A percentile compares a stretch with the other conserved stretches of the same genome.
These are phyloP conservation scores for Xylaria palmicola DNA, from an alignment of 495 filamentous ascomycete genomes.

Conservation along the genomic window DNA sequence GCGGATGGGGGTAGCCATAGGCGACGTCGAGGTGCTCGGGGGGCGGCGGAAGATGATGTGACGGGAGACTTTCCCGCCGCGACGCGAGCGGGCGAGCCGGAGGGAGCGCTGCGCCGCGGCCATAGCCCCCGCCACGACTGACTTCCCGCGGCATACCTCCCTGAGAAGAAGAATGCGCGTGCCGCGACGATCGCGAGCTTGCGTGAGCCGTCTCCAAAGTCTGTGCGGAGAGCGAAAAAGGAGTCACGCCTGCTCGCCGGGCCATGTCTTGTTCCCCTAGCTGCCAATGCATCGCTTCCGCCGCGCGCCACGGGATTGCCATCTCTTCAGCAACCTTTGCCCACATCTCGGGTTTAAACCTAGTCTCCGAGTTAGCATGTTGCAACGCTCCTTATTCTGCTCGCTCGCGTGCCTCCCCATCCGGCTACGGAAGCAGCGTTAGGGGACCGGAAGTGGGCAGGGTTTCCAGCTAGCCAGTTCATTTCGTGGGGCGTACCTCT, in stretches of 20 bases:
- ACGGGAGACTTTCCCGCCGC: slow-evolving; percentile 46
- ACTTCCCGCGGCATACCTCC: slow-evolving; percentile 42
- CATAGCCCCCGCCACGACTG: slow-evolving; percentile 34
- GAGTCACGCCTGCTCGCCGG: slow-evolving; percentile 77
- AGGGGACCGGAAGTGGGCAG: neutral
- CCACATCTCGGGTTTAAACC: slow-evolving; percentile 98
- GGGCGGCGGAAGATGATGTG: slow-evolving; percentile 32
- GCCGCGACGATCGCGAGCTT: slow-evolving; percentile 36
- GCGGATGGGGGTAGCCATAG: slow-evolving; percentile 30
- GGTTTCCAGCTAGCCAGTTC: neutral
- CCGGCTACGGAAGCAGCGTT: neutral
- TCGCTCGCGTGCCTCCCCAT: neutral
- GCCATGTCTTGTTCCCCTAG: slow-evolving; percentile 93
- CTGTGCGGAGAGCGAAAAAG: slow-evolving; percentile 67
- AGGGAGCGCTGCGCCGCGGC: slow-evolving; percentile 23
- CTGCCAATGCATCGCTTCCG: slow-evolving; percentile 98
- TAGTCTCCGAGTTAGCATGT: slow-evolving; percentile 36
- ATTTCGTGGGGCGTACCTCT: slow-evolving; percentile 67
- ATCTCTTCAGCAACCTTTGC: slow-evolving; percentile 89
- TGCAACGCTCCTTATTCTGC: neutral
- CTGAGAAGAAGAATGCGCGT: slow-evolving; percentile 49
- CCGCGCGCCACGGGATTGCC: slow-evolving; percentile 93
- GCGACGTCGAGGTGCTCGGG: slow-evolving; percentile 11
- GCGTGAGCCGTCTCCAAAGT: slow-evolving; percentile 57
- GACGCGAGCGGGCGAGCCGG: slow-evolving; percentile 32